A percentile compares a stretch with the other conserved stretches of the same genome.
Conservation (phyloP, 1,139 yeast genomes). For the Geotrichum carabidarum region DNA sequence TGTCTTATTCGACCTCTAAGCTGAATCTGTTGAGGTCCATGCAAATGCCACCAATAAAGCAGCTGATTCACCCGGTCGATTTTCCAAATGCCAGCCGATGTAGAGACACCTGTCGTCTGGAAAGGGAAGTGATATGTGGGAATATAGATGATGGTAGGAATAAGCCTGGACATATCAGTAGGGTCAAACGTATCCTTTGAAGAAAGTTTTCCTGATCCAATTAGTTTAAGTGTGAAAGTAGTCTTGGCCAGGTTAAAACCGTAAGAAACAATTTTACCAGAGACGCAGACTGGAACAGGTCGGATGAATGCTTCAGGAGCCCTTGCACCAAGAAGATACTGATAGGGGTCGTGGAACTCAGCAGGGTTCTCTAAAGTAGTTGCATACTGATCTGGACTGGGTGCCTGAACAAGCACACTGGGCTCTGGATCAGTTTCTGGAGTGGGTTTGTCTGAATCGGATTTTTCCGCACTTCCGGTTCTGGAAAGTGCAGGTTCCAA, state of each 20-base stretch:
- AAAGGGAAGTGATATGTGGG: constrained; percentile 67
- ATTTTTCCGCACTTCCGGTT: background rate
- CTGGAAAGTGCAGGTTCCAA: background rate
- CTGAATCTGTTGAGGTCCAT: constrained; percentile 26
- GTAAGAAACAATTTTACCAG: constrained; percentile 30
- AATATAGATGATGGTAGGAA: constrained; percentile 56
- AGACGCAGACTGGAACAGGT: constrained; percentile 35
- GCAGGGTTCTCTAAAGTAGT: background rate
- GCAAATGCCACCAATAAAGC: constrained; percentile 60
- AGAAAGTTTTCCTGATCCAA: constrained; percentile 17
- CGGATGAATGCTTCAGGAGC: constrained; percentile 38
- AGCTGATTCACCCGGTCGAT: constrained; percentile 50
- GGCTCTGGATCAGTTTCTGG: no score
- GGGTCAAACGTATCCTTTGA: constrained; percentile 6
- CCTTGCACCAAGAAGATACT: constrained; percentile 30
- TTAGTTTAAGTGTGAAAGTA: constrained; percentile 30
- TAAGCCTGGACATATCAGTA: constrained; percentile 1
- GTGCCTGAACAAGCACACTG: no score
- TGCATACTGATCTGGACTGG: background rate
- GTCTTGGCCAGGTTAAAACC: constrained; percentile 32
- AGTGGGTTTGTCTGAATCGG: background rate
- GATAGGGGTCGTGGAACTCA: constrained; percentile 18
- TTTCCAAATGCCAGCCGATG: constrained; percentile 55
- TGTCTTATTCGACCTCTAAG: constrained; percentile 6
- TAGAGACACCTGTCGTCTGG: constrained; percentile 44